Conservation (phyloP, 306 rosid species). For the Glycine soja region DNA sequence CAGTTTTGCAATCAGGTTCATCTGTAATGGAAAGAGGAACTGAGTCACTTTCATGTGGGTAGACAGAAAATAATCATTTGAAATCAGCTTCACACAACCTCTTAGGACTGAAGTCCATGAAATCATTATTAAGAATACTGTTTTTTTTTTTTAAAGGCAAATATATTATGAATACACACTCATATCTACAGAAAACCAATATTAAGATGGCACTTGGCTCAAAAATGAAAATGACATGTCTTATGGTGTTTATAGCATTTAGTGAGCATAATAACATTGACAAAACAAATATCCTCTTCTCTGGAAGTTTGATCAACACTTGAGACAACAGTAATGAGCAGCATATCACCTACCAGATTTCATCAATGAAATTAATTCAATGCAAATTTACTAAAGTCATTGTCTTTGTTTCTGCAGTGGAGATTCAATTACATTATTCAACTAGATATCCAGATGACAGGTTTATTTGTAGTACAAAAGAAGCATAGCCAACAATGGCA, state of each 20-base stretch:
- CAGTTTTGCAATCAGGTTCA: constrained; percentile 85
- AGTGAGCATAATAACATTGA: constrained; percentile 12
- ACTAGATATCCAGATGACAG: constrained; percentile 26
- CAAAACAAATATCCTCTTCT: constrained; percentile 15
- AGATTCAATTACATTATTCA: not conserved
- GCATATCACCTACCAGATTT: constrained; percentile 32
- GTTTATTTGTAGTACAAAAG: constrained; percentile 7
- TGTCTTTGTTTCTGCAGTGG: not conserved
- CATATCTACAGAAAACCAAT: constrained; percentile 16
- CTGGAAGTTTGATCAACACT: constrained; percentile 34
- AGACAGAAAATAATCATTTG: constrained; percentile 24
- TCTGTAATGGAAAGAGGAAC: constrained; percentile 61
- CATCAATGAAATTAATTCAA: not conserved
- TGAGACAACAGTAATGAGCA: constrained; percentile 3
- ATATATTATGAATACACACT: not conserved
- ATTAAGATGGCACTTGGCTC: constrained; percentile 20
- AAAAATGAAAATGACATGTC: constrained; percentile 15
- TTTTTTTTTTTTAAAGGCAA: no score
- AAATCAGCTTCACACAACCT: constrained; percentile 24
- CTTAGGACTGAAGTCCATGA: not conserved
- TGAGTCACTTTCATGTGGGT: constrained; percentile 27
- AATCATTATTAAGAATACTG: not conserved
- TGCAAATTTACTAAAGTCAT: not conserved
- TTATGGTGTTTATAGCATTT: constrained; percentile 34
- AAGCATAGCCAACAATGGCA: not conserved